Evolutionary conservation across 768 basidiomycete genomes (phyloP).

Genomic region (Nidula microcarpa): DNA sequence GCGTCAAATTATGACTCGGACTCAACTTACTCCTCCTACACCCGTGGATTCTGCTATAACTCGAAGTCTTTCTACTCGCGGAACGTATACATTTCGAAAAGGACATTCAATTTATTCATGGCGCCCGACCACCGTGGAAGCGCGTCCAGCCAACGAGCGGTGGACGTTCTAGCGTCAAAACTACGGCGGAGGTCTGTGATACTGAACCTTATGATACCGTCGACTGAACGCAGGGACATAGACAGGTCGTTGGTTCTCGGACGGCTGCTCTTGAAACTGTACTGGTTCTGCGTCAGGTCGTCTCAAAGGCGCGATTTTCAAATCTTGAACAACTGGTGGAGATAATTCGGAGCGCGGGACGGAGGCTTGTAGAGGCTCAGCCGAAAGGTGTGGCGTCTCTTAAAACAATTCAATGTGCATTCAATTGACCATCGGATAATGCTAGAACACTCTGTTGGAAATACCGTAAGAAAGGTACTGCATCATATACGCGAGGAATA

Average conservation of each 20-base stretch:
- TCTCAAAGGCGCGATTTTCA: conserved; percentile 81
- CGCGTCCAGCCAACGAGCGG: conserved; percentile 48
- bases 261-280: conserved; percentile 88
- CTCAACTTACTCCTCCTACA: conserved; percentile 2
- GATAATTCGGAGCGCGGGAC: conserved; percentile 77
- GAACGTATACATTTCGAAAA: neutral
- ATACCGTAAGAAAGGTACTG: conserved; percentile 88
- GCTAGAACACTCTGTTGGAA: conserved; percentile 91
- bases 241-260: conserved; percentile 89
- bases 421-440: conserved; percentile 5
- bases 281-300: conserved; percentile 83
- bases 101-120: neutral
- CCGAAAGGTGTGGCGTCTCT: conserved; percentile 71
- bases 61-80: neutral
- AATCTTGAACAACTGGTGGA: conserved; percentile 83
- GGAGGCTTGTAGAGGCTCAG: conserved; percentile 82
- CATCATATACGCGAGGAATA: conserved; percentile 97
- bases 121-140: conserved; percentile 7
- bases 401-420: conserved; percentile 2
- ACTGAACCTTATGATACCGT: conserved; percentile 4
- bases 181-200: conserved; percentile 61
- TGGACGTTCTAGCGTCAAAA: conserved; percentile 68
- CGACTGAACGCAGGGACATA: conserved; percentile 27
- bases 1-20: conserved; percentile 14
- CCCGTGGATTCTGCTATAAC: neutral